Base-by-base conservation (phyloP, 2,329 filamentous ascomycete species). In the Aplosporella prunicola region DNA sequence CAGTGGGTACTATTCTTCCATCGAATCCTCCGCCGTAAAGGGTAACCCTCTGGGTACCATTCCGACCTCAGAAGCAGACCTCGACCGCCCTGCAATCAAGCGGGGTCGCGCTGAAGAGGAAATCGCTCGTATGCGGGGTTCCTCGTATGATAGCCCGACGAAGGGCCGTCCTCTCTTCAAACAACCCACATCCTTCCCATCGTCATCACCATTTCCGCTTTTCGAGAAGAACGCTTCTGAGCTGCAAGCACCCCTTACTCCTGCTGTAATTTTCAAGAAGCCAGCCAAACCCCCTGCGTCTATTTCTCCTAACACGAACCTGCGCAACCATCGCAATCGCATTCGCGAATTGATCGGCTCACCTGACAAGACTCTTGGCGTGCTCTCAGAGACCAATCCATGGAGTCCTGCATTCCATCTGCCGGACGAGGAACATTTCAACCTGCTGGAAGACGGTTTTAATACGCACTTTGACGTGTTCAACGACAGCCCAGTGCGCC, bases 1-100 rank as follows among this genome's bases (percentile, higher is more conserved):
- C 60, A 96, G 89, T 56, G 91, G 91, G 26, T 98, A 96, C 61
- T 94, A 93, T 56, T 96, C 91, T 2, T 95, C 88, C 0, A 72
- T 96, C 13, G 88, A 95, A 50, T 96, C 91, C 3, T 96, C 91
- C 0, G 86, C 74, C 10, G 74, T 85, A 56, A 76, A 89, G 42
- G 78, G 82, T 32, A 77, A 79, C 45, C 73, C 76, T 46, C 68
- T 74, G 43, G 66, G 66, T 11, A 69, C 76, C 40, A 68, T 84
- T 13, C 69, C 86, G 28, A 85, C 80, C 4, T 89, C 85, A 0
- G 87, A 93, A 51, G 58, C 71, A 29, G 73, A 76, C 51, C 74
- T 79, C 35, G 82, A 87, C 48, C 78, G 80, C n/a, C 81, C 81
- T 33, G 75, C 77, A 39, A 80, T 87, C 50, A 93, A 89, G 66